Conservation (phyloP, 2,329 filamentous ascomycete species). For the Fusarium domesticum region DNA sequence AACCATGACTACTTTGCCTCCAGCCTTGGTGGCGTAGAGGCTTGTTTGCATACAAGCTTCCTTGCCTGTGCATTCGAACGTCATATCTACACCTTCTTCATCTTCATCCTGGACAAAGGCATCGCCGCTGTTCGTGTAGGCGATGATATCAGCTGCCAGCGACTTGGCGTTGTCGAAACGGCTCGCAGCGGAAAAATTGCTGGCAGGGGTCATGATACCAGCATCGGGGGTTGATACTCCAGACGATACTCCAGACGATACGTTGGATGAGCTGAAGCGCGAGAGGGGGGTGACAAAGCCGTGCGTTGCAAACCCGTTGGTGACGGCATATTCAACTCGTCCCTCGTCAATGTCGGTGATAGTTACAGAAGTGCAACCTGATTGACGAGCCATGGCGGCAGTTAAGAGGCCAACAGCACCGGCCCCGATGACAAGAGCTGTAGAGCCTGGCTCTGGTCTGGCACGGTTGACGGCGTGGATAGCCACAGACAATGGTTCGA, state of each 20-base stretch:
- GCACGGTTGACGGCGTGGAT: conserved; percentile 60
- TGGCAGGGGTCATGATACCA: conserved; percentile 42
- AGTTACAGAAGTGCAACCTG: conserved; percentile 57
- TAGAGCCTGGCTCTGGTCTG: conserved; percentile 49
- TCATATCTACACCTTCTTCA: conserved; percentile 64
- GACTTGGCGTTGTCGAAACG: conserved; percentile 51
- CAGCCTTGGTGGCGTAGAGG: conserved; percentile 68
- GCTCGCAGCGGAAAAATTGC: conserved; percentile 44
- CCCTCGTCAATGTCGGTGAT: conserved; percentile 60
- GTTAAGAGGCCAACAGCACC: conserved; percentile 62
- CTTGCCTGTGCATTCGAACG: conserved; percentile 76
- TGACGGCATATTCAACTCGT: conserved; percentile 58
- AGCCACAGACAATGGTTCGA: conserved; percentile 61
- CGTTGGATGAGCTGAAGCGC: conserved; percentile 43
- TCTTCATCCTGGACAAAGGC: conserved; percentile 50
- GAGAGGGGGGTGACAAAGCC: conserved; percentile 52
- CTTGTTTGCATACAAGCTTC: conserved; percentile 71
- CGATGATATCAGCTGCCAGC: conserved; percentile 49
- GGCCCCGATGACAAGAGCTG: conserved; percentile 61
- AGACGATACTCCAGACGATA: conserved; percentile 48
- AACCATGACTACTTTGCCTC: conserved; percentile 71
- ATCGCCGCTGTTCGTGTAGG: conserved; percentile 34
- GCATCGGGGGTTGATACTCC: conserved; percentile 47
- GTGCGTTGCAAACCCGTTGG: conserved; percentile 57
- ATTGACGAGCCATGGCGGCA: conserved; percentile 59